Percentiles rank a stretch among this genome's conserved stretches.
phyloP scores from a whole-genome alignment of 805 yeast genomes.

The Kodamaea nitidulidarum region DNA sequence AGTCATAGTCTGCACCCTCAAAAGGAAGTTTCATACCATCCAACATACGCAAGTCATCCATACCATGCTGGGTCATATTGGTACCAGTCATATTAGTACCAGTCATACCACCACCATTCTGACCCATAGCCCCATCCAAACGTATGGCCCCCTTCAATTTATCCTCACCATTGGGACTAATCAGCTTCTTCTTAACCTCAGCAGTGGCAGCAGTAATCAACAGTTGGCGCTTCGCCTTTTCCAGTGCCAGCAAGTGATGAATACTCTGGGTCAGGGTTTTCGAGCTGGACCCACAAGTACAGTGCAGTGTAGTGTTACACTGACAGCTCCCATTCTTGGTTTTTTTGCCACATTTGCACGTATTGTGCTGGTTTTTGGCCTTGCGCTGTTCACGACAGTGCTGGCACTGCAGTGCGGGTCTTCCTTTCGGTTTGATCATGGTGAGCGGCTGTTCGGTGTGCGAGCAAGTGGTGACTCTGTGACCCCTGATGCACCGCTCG shows the following conservation, averaged over 20 bases:
- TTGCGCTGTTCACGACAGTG: conserved; percentile 79
- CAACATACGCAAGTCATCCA: background rate
- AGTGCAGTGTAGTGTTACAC: conserved; percentile 37
- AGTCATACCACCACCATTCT: no score
- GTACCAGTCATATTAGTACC: no score
- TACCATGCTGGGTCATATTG: no score
- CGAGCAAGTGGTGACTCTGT: conserved; percentile 88
- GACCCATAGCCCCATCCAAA: no score
- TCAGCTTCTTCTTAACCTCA: conserved; percentile 10
- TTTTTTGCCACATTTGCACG: conserved; percentile 66
- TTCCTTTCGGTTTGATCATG: conserved; percentile 93
- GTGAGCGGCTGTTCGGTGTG: conserved; percentile 88
- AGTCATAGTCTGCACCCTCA: conserved; percentile 29
- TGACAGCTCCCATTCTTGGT: conserved; percentile 34
- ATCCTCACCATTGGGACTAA: background rate
- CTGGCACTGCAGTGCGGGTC: conserved; percentile 89
- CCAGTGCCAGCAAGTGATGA: conserved; percentile 13
- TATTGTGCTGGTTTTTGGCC: conserved; percentile 58
- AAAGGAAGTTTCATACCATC: conserved; percentile 20
- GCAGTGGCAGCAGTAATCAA: conserved; percentile 15
- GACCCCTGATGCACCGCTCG: conserved; percentile 94
- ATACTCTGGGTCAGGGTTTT: conserved; percentile 4
- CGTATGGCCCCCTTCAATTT: no score
- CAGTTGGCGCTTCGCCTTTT: conserved; percentile 17
- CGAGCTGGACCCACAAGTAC: conserved; percentile 29